Evolutionary conservation across 306 rosid genomes (phyloP).

Genomic region (Begonia fuchsioides): DNA sequence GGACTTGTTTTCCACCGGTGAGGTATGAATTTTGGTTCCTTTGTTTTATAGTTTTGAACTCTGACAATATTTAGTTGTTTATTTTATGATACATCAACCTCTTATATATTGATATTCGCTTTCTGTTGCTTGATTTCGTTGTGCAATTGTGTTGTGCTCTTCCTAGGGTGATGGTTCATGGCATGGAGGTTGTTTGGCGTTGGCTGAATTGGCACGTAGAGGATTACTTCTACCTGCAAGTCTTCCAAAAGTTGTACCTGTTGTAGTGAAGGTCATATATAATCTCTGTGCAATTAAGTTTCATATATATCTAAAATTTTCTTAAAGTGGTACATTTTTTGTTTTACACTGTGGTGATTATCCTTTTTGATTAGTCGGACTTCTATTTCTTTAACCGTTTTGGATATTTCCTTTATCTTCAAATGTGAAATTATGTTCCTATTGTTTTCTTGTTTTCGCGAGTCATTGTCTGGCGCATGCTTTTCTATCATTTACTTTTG

Average conservation of each 20-base stretch:
- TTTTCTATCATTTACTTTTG: no score
- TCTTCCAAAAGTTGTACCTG: slow-evolving; percentile 83
- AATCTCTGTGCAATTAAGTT: not conserved
- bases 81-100: no score
- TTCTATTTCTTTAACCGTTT: no score
- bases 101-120: not conserved
- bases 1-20: slow-evolving; percentile 86
- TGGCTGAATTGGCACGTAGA: slow-evolving; percentile 97
- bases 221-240: slow-evolving; percentile 77
- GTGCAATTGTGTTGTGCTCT: slow-evolving; percentile 5
- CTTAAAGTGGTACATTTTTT: no score
- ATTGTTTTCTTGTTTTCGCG: no score
- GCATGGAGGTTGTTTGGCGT: slow-evolving; percentile 98
- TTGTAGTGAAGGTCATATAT: slow-evolving; percentile 68
- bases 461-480: no score
- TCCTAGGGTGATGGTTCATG: slow-evolving; percentile 96
- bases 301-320: no score
- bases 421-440: no score
- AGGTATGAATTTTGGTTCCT: slow-evolving; percentile 34
- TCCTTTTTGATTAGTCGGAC: no score
- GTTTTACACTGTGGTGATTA: no score
- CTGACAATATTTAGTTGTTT: no score
- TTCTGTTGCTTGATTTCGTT: not conserved
- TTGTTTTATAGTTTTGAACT: slow-evolving; percentile 3
- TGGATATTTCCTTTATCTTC: no score